phyloP scores from a whole-genome alignment of 2,329 filamentous ascomycete species.

The Diplodia seriata region DNA sequence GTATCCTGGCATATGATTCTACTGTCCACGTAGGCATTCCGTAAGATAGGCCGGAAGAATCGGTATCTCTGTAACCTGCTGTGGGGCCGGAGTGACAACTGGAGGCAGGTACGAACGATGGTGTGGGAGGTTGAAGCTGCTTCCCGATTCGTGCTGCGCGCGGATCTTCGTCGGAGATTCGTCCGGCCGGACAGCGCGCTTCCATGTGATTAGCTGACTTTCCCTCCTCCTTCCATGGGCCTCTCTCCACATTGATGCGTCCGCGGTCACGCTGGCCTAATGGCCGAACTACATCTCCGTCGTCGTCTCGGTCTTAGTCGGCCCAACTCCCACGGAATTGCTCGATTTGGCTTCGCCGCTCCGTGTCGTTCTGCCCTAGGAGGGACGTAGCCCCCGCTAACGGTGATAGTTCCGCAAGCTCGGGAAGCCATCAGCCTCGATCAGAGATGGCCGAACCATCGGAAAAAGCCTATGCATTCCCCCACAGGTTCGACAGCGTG shows the following conservation, averaged over 20 bases:
- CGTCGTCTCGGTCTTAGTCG: not conserved
- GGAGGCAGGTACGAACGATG: not conserved
- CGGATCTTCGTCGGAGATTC: conserved; percentile 23
- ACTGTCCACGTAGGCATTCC: no score
- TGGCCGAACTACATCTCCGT: not conserved
- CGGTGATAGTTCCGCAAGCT: conserved; percentile 9
- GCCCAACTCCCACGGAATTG: not conserved
- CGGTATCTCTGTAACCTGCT: no score
- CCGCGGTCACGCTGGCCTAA: not conserved
- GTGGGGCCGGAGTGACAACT: not conserved
- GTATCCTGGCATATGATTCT: no score
- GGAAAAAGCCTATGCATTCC: conserved; percentile 2
- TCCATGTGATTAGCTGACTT: not conserved
- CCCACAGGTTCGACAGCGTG: not conserved
- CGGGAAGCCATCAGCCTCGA: conserved; percentile 20
- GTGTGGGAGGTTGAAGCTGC: not conserved
- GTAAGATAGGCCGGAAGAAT: no score
- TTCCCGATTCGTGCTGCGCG: conserved; percentile 22
- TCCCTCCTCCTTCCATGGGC: not conserved
- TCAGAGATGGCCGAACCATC: conserved; percentile 4
- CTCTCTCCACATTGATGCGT: not conserved
- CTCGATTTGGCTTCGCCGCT: not conserved
- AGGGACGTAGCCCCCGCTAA: not conserved
- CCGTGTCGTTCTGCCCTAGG: not conserved
- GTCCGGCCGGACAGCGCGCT: conserved; percentile 6